Evolutionary conservation across 2,329 filamentous ascomycete species (phyloP).

Genomic region (Exophiala sp.): DNA sequence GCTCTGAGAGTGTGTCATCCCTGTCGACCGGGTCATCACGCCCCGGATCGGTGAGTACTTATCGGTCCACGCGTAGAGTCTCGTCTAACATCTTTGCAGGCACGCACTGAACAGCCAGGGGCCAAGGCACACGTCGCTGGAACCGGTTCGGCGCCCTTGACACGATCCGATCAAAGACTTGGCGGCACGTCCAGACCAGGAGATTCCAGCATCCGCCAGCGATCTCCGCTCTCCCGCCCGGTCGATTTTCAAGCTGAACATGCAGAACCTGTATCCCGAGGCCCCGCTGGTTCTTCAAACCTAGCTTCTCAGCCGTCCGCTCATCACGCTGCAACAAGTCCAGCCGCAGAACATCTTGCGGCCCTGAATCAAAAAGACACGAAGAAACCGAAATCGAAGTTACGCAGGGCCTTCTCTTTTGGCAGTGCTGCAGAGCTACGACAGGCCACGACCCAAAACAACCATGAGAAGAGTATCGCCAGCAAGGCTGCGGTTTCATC

Average conservation of each 20-base stretch:
- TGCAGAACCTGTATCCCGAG: neutral
- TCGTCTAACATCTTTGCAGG: conserved; percentile 14
- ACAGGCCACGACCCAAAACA: conserved; percentile 63
- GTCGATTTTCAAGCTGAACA: conserved; percentile 56
- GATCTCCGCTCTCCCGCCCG: conserved; percentile 69
- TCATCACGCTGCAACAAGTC: conserved; percentile 42
- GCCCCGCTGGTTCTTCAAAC: neutral
- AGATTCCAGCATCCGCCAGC: conserved; percentile 35
- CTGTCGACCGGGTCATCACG: conserved; percentile 48
- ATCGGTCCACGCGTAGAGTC: conserved; percentile 9
- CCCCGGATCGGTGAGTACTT: conserved; percentile 58
- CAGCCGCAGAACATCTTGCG: conserved; percentile 75
- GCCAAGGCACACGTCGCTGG: neutral
- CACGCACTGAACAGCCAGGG: conserved; percentile 8
- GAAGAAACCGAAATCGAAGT: conserved; percentile 74
- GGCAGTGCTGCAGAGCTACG: conserved; percentile 88
- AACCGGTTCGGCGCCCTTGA: neutral
- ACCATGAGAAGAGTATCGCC: conserved; percentile 38
- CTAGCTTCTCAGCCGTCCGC: conserved; percentile 26
- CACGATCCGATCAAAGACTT: conserved; percentile 12
- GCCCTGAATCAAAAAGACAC: conserved; percentile 82
- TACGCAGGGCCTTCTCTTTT: conserved; percentile 92
- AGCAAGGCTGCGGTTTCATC: conserved; percentile 42
- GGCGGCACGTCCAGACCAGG: conserved; percentile 7
- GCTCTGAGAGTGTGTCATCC: conserved; percentile 56